phyloP scores from a whole-genome alignment of 1,139 yeast species.

The Pichia sp. region DNA sequence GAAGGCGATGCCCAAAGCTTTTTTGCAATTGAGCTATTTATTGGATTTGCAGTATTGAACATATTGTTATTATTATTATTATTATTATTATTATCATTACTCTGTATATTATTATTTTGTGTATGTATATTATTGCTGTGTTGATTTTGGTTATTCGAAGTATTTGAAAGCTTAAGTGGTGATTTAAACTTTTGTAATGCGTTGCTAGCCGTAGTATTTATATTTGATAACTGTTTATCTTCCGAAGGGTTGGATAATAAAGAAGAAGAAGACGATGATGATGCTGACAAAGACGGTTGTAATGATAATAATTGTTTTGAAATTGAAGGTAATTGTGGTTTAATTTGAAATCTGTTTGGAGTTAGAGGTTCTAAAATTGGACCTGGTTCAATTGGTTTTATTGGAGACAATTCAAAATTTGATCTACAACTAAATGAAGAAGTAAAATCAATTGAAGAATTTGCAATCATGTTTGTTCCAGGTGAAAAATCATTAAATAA shows the following conservation, averaged over 20 bases:
- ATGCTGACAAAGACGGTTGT: slow-evolving; percentile 21
- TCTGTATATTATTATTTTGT: background rate
- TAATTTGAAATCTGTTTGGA: slow-evolving; percentile 36
- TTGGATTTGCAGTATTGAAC: slow-evolving; percentile 1
- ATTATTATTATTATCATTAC: background rate
- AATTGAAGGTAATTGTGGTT: slow-evolving; percentile 12
- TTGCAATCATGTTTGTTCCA: background rate
- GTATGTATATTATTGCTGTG: background rate
- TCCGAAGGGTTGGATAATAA: background rate
- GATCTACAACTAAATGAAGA: slow-evolving; percentile 65
- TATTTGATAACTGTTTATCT: background rate
- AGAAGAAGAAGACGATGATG: background rate
- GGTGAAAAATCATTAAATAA: slow-evolving; percentile 11
- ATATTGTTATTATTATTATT: background rate
- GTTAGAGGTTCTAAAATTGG: slow-evolving; percentile 44
- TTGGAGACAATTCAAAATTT: slow-evolving; percentile 57
- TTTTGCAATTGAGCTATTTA: slow-evolving; percentile 5
- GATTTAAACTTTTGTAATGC: slow-evolving; percentile 15
- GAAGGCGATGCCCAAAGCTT: slow-evolving; percentile 51
- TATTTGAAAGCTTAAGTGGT: slow-evolving; percentile 9
- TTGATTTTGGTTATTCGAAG: background rate
- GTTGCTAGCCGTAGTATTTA: slow-evolving; percentile 3
- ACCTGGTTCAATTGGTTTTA: slow-evolving; percentile 43
- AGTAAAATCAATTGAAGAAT: slow-evolving; percentile 26
- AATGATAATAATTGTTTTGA: slow-evolving; percentile 17